These are phyloP conservation scores for Areca catechu DNA, from an alignment of 176 grass and related monocot species.

Conservation along the genomic window DNA sequence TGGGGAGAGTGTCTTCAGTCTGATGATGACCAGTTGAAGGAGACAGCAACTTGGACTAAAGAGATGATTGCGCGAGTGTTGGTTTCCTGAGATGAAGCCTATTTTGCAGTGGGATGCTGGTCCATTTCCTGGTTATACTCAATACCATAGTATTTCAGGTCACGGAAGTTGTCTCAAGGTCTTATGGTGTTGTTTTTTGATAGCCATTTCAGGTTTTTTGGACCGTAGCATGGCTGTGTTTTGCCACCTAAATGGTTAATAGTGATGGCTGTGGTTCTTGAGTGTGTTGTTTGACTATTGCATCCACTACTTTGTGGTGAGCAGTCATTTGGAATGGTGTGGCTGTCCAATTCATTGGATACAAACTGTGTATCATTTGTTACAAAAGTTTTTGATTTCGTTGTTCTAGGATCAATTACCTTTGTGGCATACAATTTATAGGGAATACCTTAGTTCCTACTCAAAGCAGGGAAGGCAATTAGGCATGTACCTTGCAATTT, in stretches of 20 bases:
- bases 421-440: too few species aligned
- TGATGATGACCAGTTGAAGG: slow-evolving; percentile 63
- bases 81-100: slow-evolving; percentile 28
- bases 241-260: slow-evolving; percentile 7
- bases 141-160: slow-evolving; percentile 30
- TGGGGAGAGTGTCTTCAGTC: slow-evolving; percentile 55
- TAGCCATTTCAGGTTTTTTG: slow-evolving; percentile 22
- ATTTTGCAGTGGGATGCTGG: slow-evolving; percentile 8
- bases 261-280: slow-evolving; percentile 18
- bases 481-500: too few species aligned
- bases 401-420: too few species aligned
- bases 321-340: background rate
- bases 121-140: slow-evolving; percentile 29
- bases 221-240: slow-evolving; percentile 13
- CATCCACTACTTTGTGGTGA: slow-evolving; percentile 17
- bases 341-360: too few species aligned
- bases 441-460: too few species aligned
- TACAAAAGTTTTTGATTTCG: too few species aligned
- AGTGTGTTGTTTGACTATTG: slow-evolving; percentile 23
- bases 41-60: slow-evolving; percentile 54
- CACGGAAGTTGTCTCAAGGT: slow-evolving; percentile 23
- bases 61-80: slow-evolving; percentile 63
- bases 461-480: too few species aligned
- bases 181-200: slow-evolving; percentile 17
- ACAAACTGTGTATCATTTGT: too few species aligned